Percentiles rank a stretch among this genome's conserved stretches.
Conservation (phyloP, 225 moss, liverwort and hornwort genomes). For the Bryoerythrophyllum caledonicum region DNA sequence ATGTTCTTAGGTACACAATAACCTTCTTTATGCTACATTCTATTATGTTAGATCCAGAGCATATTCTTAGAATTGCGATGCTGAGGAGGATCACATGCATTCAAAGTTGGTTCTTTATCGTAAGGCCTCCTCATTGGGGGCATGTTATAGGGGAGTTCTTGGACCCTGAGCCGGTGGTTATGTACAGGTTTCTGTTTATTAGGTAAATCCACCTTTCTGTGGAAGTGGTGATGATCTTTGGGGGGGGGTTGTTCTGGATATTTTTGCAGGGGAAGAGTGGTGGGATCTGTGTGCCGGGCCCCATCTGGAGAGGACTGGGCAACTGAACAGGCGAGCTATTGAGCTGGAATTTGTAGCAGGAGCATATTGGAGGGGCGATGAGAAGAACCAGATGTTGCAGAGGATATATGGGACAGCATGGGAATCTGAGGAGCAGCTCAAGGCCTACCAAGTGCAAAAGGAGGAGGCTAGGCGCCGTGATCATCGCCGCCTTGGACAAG, state of each 20-base stretch:
- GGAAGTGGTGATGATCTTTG: neutral
- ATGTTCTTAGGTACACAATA: neutral
- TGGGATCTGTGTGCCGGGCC: conserved; percentile 99
- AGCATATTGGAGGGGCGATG: conserved; percentile 99
- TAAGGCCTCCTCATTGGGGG: too few species aligned
- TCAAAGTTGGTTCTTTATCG: too few species aligned
- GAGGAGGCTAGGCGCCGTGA: conserved; percentile 94
- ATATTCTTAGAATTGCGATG: too few species aligned
- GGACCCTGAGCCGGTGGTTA: too few species aligned
- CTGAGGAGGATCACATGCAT: too few species aligned
- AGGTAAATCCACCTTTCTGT: neutral
- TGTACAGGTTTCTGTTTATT: neutral
- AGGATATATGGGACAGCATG: conserved; percentile 98
- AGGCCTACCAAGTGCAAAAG: conserved; percentile 84
- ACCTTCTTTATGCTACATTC: too few species aligned
- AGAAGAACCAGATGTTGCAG: conserved; percentile 96
- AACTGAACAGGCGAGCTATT: conserved; percentile 86
- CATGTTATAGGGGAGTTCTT: too few species aligned
- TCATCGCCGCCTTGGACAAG: conserved; percentile 95
- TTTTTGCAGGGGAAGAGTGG: conserved; percentile 86
- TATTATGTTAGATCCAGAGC: too few species aligned
- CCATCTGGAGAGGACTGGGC: conserved; percentile 90
- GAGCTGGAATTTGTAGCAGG: conserved; percentile 93
- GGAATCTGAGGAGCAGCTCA: conserved; percentile 93
- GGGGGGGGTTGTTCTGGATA: conserved; percentile 2